phyloP scores from a whole-genome alignment of 2,329 filamentous ascomycete species.

The Thelonectria rubi region DNA sequence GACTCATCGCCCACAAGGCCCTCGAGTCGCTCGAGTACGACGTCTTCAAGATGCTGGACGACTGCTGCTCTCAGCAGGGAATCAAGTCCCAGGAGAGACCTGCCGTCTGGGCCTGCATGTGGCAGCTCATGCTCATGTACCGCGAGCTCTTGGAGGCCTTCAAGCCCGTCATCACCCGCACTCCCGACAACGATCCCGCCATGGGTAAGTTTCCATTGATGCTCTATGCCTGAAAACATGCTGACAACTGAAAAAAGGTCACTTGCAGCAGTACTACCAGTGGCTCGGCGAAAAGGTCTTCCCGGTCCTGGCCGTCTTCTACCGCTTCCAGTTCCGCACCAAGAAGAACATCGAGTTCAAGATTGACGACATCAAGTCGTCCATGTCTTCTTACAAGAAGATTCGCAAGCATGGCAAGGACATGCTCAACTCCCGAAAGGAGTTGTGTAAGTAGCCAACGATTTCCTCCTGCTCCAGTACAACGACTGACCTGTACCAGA shows the following conservation, averaged over 20 bases:
- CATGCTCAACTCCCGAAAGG: conserved; percentile 47
- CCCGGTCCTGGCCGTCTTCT: conserved; percentile 51
- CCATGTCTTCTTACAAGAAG: conserved; percentile 39
- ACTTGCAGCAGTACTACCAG: conserved; percentile 34
- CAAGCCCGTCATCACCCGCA: conserved; percentile 42
- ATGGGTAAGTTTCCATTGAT: conserved; percentile 28
- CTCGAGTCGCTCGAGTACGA: conserved; percentile 51
- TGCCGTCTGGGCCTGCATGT: conserved; percentile 59
- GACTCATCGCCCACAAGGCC: conserved; percentile 50
- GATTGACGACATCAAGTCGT: conserved; percentile 50
- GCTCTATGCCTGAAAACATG: background rate
- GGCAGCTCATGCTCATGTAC: conserved; percentile 61
- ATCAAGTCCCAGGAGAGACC: conserved; percentile 52
- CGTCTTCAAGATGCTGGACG: conserved; percentile 53
- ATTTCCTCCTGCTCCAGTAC: background rate
- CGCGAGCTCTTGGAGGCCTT: conserved; percentile 51
- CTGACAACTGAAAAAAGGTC: conserved; percentile 29
- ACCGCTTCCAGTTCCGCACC: conserved; percentile 53
- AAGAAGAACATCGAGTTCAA: conserved; percentile 53
- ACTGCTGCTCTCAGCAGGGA: conserved; percentile 50
- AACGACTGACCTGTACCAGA: conserved; percentile 42
- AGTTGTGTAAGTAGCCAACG: conserved; percentile 46
- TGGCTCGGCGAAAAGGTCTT: conserved; percentile 48
- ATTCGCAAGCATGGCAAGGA: conserved; percentile 44
- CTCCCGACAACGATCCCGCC: conserved; percentile 35